Base-by-base conservation (phyloP, 148 eudicot species). In the Heliamphora exappendiculata region DNA sequence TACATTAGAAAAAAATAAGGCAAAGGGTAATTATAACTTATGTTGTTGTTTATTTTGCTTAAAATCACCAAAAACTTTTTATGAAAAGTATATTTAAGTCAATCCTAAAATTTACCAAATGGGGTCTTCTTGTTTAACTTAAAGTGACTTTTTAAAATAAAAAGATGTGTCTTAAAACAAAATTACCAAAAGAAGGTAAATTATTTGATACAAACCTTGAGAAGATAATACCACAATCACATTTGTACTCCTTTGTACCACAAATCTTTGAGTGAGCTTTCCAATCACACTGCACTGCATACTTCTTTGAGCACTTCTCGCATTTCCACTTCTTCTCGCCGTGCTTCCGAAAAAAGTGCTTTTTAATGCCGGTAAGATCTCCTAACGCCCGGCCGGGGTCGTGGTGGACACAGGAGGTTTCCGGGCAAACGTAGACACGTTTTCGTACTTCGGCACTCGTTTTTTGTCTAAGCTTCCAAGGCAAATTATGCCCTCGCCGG, bases 391-490 rank as follows among this genome's bases (percentile, higher is more conserved):
- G 62, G 1, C 29, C 75, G 1, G 75, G 75, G 63, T 72, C 53
- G 29, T 72, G 75, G 45, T 72, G 75, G 75, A 72, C 45, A 9
- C 75, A 72, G 12, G 75, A 31, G 12, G 63, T n/a, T 36, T 72
- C 75, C 0, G 75, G 75, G 45, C 75, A 72, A n/a, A 72, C 60
- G 22, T 72, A 72, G 45, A 72, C 75, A 2, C 75, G 75, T 53
- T 72, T 72, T 10, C 75, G 2, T 7, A 72, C 34, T 29, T 72
- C 75, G 19, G 60, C 12, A 45, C 47, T 72, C 1, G 75, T 72
- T n/a, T 63, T 72, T 22, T 72, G 75, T 63, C 53, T 72, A 9
- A 72, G 75, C 75, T 72, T 72, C 75, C 75, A 72, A 51, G 75
- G 75, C 13, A 72, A 31, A n/a, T 72, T 72, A 24, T 72, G 75